Percentiles rank a stretch among this genome's conserved stretches.
Evolutionary conservation across 2,329 filamentous ascomycete genomes (phyloP).

Genomic region (Chaetomium olivaceum): DNA sequence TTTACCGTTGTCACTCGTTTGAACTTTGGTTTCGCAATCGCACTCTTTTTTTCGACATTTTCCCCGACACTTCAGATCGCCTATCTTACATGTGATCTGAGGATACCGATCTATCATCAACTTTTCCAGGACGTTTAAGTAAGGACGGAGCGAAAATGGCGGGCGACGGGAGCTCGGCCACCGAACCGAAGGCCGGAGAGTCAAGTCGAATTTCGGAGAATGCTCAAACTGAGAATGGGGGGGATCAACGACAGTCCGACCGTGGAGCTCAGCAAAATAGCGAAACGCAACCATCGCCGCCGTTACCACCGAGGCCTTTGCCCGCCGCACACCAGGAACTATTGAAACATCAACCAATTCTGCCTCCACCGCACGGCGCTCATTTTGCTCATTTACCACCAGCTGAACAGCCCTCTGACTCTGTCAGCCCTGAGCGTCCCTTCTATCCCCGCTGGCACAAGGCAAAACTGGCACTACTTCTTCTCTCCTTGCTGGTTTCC

Average conservation of each 20-base stretch:
- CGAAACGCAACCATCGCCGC: background rate
- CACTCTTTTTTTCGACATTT: background rate
- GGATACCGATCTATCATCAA: too few relatives aligned
- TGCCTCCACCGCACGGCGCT: background rate
- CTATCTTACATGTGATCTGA: background rate
- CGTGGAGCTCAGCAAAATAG: background rate
- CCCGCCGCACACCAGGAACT: constrained; percentile 2
- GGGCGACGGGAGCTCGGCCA: constrained; percentile 6
- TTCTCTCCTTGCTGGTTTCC: constrained; percentile 21
- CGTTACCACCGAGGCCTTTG: constrained; percentile 6
- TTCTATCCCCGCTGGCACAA: constrained; percentile 20
- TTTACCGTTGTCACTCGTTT: constrained; percentile 7
- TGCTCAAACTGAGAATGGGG: background rate
- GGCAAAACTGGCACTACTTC: constrained; percentile 21
- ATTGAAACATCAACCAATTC: background rate
- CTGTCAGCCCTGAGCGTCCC: constrained; percentile 1
- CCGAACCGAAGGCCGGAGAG: constrained; percentile 8
- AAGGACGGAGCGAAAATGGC: constrained; percentile 16
- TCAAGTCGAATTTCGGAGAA: background rate
- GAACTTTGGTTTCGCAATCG: background rate
- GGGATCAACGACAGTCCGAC: background rate
- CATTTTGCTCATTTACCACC: constrained; percentile 10
- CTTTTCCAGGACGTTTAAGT: background rate
- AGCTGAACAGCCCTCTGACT: background rate
- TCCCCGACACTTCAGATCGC: background rate